Evolutionary conservation across 371 early-diverging fungal genomes (phyloP).

Genomic region (Mortierella sp.): DNA sequence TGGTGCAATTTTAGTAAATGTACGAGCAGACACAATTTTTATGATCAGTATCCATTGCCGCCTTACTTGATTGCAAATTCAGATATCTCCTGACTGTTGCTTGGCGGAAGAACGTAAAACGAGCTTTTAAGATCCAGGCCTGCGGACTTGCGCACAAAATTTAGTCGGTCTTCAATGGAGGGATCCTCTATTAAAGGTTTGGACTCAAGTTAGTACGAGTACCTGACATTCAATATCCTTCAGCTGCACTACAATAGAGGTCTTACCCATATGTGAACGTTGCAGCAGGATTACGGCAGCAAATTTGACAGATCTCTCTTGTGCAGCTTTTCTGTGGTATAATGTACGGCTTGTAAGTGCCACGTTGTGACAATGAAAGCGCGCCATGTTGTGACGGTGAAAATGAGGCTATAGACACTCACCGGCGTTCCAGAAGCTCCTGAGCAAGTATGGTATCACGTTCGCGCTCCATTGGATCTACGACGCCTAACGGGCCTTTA

Average conservation of each 20-base stretch:
- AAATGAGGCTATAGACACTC: background rate
- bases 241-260: background rate
- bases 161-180: slow-evolving; percentile 74
- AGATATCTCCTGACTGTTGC: slow-evolving; percentile 62
- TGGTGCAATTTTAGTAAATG: background rate
- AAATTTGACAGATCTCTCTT: slow-evolving; percentile 81
- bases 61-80: slow-evolving; percentile 79
- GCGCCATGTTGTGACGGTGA: too few species aligned
- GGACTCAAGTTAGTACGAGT: background rate
- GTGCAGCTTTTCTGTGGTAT: slow-evolving; percentile 67
- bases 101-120: slow-evolving; percentile 73
- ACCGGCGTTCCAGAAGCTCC: slow-evolving; percentile 77
- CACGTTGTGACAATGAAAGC: too few species aligned
- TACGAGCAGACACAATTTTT: background rate
- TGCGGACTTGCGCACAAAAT: slow-evolving; percentile 71
- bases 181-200: slow-evolving; percentile 64
- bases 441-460: slow-evolving; percentile 69
- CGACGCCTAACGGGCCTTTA: slow-evolving; percentile 71
- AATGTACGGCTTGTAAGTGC: too few species aligned
- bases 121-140: slow-evolving; percentile 73
- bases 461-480: slow-evolving; percentile 70
- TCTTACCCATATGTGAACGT: slow-evolving; percentile 64
- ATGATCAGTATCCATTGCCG: background rate
- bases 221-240: background rate
- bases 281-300: slow-evolving; percentile 77